These are phyloP conservation scores for Tinospora cordifolia DNA, from an alignment of 164 flowering plant genomes.

Conservation along the genomic window DNA sequence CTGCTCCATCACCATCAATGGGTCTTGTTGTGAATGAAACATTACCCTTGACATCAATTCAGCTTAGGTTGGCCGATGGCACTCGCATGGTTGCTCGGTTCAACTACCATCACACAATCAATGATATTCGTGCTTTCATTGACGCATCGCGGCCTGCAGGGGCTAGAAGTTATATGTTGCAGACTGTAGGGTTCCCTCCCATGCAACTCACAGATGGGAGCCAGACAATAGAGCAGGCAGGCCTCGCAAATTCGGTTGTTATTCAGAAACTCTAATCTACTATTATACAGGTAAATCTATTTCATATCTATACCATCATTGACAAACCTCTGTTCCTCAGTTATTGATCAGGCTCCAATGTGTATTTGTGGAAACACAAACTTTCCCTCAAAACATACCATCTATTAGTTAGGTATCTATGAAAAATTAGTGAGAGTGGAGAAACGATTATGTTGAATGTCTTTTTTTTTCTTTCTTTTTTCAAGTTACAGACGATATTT, in stretches of 20 bases:
- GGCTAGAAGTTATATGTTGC: slow-evolving; percentile 51
- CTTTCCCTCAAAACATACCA: background rate
- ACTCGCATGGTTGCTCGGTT: slow-evolving; percentile 78
- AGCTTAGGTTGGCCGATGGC: slow-evolving; percentile 79
- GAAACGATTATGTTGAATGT: background rate
- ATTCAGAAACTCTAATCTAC: slow-evolving; percentile 55
- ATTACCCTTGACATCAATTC: slow-evolving; percentile 69
- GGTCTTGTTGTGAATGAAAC: slow-evolving; percentile 56
- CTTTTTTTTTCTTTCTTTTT: background rate
- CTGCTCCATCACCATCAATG: slow-evolving; percentile 39
- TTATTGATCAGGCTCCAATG: background rate
- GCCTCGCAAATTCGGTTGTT: slow-evolving; percentile 83
- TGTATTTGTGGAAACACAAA: too few species aligned
- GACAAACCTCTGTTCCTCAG: background rate
- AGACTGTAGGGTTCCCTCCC: slow-evolving; percentile 82
- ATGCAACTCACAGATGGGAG: slow-evolving; percentile 56
- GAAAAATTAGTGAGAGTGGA: background rate
- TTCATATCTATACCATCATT: background rate
- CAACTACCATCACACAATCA: slow-evolving; percentile 67
- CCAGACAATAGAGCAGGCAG: slow-evolving; percentile 85
- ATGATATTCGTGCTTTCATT: slow-evolving; percentile 64
- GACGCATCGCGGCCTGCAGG: slow-evolving; percentile 73
- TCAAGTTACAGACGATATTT: background rate
- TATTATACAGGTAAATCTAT: background rate
- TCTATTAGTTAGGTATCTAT: background rate